phyloP scores from a whole-genome alignment of 495 filamentous ascomycete species.

The Parachaetomium inaequale region DNA sequence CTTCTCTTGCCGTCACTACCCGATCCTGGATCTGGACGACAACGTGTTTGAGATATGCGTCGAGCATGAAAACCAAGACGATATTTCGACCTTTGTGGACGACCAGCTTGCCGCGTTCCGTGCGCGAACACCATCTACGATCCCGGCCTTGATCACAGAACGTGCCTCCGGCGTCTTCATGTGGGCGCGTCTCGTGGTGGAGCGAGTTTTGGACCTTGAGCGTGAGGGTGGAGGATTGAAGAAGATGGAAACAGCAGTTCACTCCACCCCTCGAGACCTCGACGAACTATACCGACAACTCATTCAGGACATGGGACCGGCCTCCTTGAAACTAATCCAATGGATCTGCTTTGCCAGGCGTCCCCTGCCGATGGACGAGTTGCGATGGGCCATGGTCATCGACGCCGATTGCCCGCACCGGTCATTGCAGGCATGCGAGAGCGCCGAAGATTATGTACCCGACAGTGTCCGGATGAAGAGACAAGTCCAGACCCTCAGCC shows the following conservation, averaged over 20 bases:
- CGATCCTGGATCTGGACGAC: conserved; percentile 25
- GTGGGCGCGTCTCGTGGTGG: conserved; percentile 35
- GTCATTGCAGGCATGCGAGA: conserved; percentile 22
- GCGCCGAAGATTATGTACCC: conserved; percentile 9
- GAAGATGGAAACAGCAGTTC: conserved; percentile 19
- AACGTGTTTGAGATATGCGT: conserved; percentile 25
- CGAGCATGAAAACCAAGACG: conserved; percentile 29
- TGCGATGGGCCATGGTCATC: conserved; percentile 34
- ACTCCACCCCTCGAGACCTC: conserved; percentile 26
- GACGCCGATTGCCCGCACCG: conserved; percentile 21
- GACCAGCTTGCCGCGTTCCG: conserved; percentile 5
- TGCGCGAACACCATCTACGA: conserved; percentile 10
- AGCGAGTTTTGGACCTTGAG: conserved; percentile 19
- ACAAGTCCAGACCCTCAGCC: conserved; percentile 31
- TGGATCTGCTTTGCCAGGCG: conserved; percentile 35
- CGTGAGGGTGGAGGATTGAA: conserved; percentile 14
- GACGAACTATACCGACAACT: conserved; percentile 30
- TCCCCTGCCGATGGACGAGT: conserved; percentile 27
- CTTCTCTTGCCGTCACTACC: conserved; percentile 40
- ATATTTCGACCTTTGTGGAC: conserved; percentile 34
- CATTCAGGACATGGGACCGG: conserved; percentile 17
- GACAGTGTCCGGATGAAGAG: conserved; percentile 27
- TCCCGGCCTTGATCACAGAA: conserved; percentile 27
- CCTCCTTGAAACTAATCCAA: conserved; percentile 30
- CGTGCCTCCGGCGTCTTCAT: conserved; percentile 32